These are phyloP conservation scores for Neurospora sp. DNA, from an alignment of 495 filamentous ascomycete genomes.

Conservation along the genomic window DNA sequence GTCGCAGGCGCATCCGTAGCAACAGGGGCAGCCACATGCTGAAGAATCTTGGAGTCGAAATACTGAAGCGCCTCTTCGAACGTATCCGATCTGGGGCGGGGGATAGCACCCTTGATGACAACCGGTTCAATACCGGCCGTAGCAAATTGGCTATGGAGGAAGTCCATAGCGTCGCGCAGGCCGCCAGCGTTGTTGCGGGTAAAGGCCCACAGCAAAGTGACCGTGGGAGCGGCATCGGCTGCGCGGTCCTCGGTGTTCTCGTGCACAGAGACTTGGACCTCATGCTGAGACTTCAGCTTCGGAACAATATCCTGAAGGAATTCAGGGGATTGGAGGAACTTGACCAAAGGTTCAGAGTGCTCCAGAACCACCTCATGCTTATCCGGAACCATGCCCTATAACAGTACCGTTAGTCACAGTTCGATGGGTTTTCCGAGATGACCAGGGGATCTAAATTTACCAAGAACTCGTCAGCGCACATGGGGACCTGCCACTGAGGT, in stretches of 20 bases:
- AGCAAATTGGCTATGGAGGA: constrained; percentile 72
- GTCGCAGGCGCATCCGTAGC: constrained; percentile 76
- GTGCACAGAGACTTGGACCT: constrained; percentile 67
- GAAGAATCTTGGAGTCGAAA: constrained; percentile 92
- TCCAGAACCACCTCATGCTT: constrained; percentile 82
- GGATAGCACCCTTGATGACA: constrained; percentile 84
- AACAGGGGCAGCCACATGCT: constrained; percentile 72
- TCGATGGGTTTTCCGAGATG: neutral
- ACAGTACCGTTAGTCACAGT: neutral
- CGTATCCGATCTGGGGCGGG: constrained; percentile 93
- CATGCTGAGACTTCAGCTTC: constrained; percentile 83
- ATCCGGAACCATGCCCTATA: constrained; percentile 88
- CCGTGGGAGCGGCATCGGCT: constrained; percentile 42
- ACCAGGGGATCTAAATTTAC: constrained; percentile 34
- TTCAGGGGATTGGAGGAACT: constrained; percentile 65
- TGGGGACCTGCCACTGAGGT: constrained; percentile 93
- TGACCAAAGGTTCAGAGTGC: constrained; percentile 58
- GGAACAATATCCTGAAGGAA: constrained; percentile 69
- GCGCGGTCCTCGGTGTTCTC: constrained; percentile 43
- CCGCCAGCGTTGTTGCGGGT: constrained; percentile 96
- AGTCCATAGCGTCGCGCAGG: constrained; percentile 92
- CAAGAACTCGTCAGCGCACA: constrained; percentile 89
- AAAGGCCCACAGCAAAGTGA: constrained; percentile 54
- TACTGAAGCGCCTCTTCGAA: constrained; percentile 94
- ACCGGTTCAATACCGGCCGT: constrained; percentile 74